Evolutionary conservation across 176 grass and related monocot species (phyloP).

Genomic region (Melocanna baccifera): DNA sequence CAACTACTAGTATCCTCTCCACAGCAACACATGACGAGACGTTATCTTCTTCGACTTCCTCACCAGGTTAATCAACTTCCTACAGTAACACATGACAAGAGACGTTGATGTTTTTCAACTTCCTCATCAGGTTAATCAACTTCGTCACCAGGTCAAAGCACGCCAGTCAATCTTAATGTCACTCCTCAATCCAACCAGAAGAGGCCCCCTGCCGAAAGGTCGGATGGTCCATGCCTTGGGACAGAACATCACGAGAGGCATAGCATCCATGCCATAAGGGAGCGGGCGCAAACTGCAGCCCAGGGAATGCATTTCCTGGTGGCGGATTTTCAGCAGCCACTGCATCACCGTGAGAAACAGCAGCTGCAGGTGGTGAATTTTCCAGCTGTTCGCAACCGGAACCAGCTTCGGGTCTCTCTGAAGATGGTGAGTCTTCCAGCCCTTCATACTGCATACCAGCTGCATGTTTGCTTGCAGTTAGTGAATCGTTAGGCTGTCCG

Average conservation of each 20-base stretch:
- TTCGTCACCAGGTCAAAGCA: background rate
- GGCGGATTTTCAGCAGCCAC: background rate
- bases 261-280: constrained; percentile 18
- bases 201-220: background rate
- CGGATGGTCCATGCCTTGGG: constrained; percentile 9
- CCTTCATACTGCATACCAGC: background rate
- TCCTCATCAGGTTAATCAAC: background rate
- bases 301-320: constrained; percentile 9
- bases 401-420: background rate
- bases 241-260: background rate
- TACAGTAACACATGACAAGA: background rate
- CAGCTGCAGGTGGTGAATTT: background rate
- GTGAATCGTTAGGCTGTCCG: background rate
- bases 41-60: background rate
- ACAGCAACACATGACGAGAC: background rate
- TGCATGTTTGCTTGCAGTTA: background rate
- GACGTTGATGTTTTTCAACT: background rate
- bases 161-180: background rate
- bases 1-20: background rate
- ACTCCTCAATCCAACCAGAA: constrained; percentile 19
- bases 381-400: background rate
- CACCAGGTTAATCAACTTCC: background rate
- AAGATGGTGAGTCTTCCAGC: background rate
- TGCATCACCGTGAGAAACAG: background rate
- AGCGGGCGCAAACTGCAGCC: background rate